Conservation (phyloP, 179 eudicot genomes). For the Heliamphora pulchella region DNA sequence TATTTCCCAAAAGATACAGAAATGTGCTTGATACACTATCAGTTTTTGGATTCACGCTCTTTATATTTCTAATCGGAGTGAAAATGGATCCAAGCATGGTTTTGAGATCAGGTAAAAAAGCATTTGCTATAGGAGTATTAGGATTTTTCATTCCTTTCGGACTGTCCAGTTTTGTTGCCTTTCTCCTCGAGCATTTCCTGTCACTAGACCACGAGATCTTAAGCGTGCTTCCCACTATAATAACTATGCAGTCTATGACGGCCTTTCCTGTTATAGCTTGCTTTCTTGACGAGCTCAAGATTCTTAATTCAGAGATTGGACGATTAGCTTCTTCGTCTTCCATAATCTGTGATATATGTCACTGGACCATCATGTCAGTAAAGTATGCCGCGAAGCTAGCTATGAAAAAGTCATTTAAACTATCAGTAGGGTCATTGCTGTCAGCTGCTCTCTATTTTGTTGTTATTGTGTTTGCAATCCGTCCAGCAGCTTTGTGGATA, state of each 20-base stretch:
- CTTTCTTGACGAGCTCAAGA: conserved; percentile 43
- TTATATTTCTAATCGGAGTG: conserved; percentile 41
- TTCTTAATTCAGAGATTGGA: conserved; percentile 63
- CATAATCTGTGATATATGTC: conserved; percentile 28
- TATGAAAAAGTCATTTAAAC: conserved; percentile 11
- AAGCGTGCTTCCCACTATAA: conserved; percentile 28
- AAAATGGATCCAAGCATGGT: conserved; percentile 41
- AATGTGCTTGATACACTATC: conserved; percentile 37
- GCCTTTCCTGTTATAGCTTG: conserved; percentile 41
- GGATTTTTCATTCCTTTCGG: conserved; percentile 33
- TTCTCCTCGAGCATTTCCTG: conserved; percentile 24
- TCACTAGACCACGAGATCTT: conserved; percentile 30
- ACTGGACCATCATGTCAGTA: conserved; percentile 28
- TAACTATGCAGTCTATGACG: conserved; percentile 27
- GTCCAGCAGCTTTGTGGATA: conserved; percentile 46
- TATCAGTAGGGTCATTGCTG: conserved; percentile 30
- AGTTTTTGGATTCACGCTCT: conserved; percentile 38
- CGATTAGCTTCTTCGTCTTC: conserved; percentile 43
- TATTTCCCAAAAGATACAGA: conserved; percentile 36
- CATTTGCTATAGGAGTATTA: conserved; percentile 39
- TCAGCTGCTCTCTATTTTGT: conserved; percentile 20
- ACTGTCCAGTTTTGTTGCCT: conserved; percentile 31
- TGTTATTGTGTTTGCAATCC: conserved; percentile 23
- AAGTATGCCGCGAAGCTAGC: conserved; percentile 15
- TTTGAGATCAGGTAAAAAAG: conserved; percentile 37